Evolutionary conservation across 2,329 filamentous ascomycete species (phyloP), one percentile per base, ranked within the genome.

Genomic region (Sporothrix brunneoviolacea): DNA sequence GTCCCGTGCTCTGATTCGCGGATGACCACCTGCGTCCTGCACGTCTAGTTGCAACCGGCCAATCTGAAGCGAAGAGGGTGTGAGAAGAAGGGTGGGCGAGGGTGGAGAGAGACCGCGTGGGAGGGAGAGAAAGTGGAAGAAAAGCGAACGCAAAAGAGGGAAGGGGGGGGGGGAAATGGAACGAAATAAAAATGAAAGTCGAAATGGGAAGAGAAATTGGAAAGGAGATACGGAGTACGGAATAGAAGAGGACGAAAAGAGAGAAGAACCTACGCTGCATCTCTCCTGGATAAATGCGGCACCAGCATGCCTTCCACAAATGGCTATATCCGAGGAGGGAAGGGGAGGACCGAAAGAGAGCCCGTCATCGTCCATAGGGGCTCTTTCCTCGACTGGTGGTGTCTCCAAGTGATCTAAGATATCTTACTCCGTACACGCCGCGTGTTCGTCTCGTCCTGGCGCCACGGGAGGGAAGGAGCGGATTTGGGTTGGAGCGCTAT

Each of bases 1-100:
- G 44, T 18, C 30, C 22, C 13, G 52, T 41, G 32, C 40, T 51
- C 48, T 51, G 39, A 54, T 54, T 54, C 39, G 52, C 38, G 12
- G 39, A 40, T 32, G 48, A 15, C 44, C 39, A 37, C 27, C 39
- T 51, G 52, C 52, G 30, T 38, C 32, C 41, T 53, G 46, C 52
- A 50, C 33, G 48, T 38, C 52, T 54, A 51, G 48, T 38, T 35
- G 43, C 39, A 45, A 30, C 43, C 33, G 38, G 43, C 48, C 52
- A 51, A 41, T 50, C 37, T 50, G 37, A 30, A 39, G 38, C 30
- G 16, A 32, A 50, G 46, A 46, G 46, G 41, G 40, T 52, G 51
- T 46, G 38, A 33, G 21, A 40, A 43, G 28, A 38, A 28, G 19
- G 27, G 42, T 16, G 30, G 22, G 36, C 30, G 44, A 36, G 19